A percentile compares a stretch with the other conserved stretches of the same genome.
phyloP scores from a whole-genome alignment of 2,329 filamentous ascomycete species.

The Colletotrichum lindemuthianum region DNA sequence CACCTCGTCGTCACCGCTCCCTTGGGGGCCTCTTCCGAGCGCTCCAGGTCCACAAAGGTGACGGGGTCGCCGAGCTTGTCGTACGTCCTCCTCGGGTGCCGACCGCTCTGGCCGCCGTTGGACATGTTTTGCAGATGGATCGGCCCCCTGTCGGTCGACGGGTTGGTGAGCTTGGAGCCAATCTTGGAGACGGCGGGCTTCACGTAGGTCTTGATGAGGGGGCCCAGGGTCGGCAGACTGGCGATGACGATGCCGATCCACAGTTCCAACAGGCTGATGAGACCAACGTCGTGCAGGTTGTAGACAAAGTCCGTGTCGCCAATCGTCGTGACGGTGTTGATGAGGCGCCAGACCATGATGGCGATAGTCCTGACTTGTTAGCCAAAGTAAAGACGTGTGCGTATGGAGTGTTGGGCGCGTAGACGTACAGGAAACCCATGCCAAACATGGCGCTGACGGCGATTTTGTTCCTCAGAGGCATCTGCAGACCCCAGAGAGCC shows the following conservation, averaged over 20 bases:
- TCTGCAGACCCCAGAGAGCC: conserved; percentile 54
- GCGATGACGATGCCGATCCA: conserved; percentile 52
- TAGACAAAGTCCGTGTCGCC: conserved; percentile 37
- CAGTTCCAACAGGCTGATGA: conserved; percentile 50
- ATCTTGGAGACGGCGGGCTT: conserved; percentile 37
- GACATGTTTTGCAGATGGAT: conserved; percentile 21
- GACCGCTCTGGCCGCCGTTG: conserved; percentile 7
- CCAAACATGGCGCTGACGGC: conserved; percentile 45
- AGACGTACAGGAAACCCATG: conserved; percentile 44
- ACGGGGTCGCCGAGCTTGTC: conserved; percentile 23
- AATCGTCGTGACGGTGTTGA: conserved; percentile 40
- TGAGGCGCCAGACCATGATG: conserved; percentile 50
- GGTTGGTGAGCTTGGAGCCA: conserved; percentile 28
- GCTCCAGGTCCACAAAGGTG: conserved; percentile 21
- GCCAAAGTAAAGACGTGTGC: not conserved
- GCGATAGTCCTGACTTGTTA: conserved; percentile 45
- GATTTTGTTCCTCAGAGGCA: conserved; percentile 49
- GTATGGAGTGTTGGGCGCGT: not conserved
- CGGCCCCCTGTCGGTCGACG: conserved; percentile 21
- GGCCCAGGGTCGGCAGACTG: conserved; percentile 54
- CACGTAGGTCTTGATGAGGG: conserved; percentile 39
- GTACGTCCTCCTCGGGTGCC: conserved; percentile 16
- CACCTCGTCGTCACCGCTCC: conserved; percentile 23
- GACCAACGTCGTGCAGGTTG: conserved; percentile 45
- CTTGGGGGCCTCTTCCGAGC: not conserved